These are phyloP conservation scores for Rutidosis leptorrhynchoides DNA, from an alignment of 129 eudicot species.

Conservation along the genomic window DNA sequence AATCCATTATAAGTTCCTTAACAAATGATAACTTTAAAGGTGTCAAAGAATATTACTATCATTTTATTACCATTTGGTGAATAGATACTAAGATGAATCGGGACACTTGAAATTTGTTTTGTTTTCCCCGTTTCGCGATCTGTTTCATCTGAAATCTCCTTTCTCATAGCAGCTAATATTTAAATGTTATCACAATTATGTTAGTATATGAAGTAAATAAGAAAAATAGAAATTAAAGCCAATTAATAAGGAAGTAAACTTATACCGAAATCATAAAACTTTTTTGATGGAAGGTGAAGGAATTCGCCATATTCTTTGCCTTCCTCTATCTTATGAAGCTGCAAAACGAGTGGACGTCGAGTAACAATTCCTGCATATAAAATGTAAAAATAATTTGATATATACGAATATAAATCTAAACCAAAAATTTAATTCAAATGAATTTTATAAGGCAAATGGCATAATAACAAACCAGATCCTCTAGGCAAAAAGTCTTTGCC, in stretches of 20 bases:
- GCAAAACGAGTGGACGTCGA: slow-evolving; percentile 47
- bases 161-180: slow-evolving; percentile 40
- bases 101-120: slow-evolving; percentile 50
- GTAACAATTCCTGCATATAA: slow-evolving; percentile 47
- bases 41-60: not conserved
- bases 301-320: slow-evolving; percentile 57
- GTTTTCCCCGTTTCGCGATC: slow-evolving; percentile 49
- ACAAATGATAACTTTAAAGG: not conserved
- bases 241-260: slow-evolving; percentile 1
- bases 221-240: not conserved
- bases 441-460: not conserved
- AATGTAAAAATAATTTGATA: not conserved
- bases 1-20: not conserved
- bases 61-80: slow-evolving; percentile 49
- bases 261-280: slow-evolving; percentile 54
- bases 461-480: slow-evolving; percentile 39
- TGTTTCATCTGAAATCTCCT: slow-evolving; percentile 48
- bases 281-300: slow-evolving; percentile 45
- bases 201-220: not conserved
- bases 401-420: not conserved
- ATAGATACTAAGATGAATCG: slow-evolving; percentile 53
- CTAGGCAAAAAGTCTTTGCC: slow-evolving; percentile 45
- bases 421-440: not conserved
- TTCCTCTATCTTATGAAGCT: slow-evolving; percentile 57
- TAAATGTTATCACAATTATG: not conserved